Base-by-base conservation (phyloP, 2,329 filamentous ascomycete genomes). In the Trichoderma brevicompactum region DNA sequence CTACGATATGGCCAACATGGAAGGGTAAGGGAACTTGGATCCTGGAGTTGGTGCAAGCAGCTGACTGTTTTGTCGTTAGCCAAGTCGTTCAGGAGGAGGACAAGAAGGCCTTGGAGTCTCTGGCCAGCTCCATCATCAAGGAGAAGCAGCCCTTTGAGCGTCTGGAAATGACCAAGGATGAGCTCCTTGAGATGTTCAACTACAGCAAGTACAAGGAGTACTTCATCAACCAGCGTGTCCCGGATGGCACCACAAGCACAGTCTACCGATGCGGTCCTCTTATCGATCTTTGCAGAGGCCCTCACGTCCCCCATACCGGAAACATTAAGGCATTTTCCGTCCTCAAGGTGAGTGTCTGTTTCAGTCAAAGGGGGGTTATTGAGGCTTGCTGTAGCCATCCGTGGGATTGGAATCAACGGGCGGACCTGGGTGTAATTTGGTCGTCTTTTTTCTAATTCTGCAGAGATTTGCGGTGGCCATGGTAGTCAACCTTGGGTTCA, bases 141-240 rank as follows among this genome's bases (percentile, higher is more conserved):
- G 94, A 97, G 80, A 97, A 96, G 84, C 94, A 98, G 79, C 89
- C 89, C 59, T 98, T 98, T 76, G 91, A 97, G 82, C 89, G 95
- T 66, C 82, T 98, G 54, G 90, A 90, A 69, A 86, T 97, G 74
- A 91, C 91, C 70, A 98, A 98, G 80, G 91, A 94, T 63, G 89
- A 98, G 70, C 85, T 98, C 58, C 86, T 95, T 60, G 92, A 97
- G 77, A 97, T 98, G 79, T 98, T 98, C 83, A 87, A 89, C 72
- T 96, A 96, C 84, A 97, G 96, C 85, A 95, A 95, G 78, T 98
- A 97, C 84, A 98, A 99, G 86, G 89, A 96, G 77, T 92, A 97
- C 78, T 96, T 98, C 78, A 98, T 99, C 81, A 90, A 77, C 71
- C 77, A 79, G 70, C 75, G 77, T 52, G 77, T 98, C 67, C 83